Conservation (phyloP, 768 basidiomycete species). For the Mycena belliarum region DNA sequence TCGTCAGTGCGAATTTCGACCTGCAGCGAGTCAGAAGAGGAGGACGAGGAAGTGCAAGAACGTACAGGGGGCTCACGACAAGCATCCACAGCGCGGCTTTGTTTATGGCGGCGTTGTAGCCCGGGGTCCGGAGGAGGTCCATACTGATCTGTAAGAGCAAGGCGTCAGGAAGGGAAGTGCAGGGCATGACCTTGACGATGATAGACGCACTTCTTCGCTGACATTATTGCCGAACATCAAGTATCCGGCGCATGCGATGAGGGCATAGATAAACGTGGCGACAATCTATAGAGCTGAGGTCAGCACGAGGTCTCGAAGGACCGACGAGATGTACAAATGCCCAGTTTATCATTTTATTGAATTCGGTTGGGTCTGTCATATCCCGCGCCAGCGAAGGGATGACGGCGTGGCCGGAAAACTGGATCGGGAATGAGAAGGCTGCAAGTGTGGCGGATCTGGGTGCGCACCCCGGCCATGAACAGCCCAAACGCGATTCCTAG, state of each 20-base stretch:
- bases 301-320: neutral
- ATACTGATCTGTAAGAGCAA: constrained; percentile 67
- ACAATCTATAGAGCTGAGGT: constrained; percentile 42
- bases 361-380: constrained; percentile 82
- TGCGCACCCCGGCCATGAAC: constrained; percentile 88
- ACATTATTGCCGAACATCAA: constrained; percentile 87
- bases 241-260: constrained; percentile 84
- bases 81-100: constrained; percentile 82
- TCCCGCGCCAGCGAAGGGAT: constrained; percentile 90
- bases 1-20: constrained; percentile 86
- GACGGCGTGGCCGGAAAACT: constrained; percentile 93
- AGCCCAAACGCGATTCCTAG: constrained; percentile 85
- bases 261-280: constrained; percentile 61
- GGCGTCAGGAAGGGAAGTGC: neutral
- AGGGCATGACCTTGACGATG: too few species aligned
- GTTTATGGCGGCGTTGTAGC: constrained; percentile 77
- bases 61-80: constrained; percentile 75
- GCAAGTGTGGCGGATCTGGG: neutral
- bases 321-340: constrained; percentile 69
- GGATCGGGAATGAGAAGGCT: neutral
- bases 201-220: constrained; percentile 70
- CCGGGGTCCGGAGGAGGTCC: constrained; percentile 72
- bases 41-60: constrained; percentile 1
- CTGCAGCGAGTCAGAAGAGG: constrained; percentile 33
- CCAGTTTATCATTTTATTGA: constrained; percentile 81